Evolutionary conservation across 139 green algal genomes (phyloP), one percentile per base, ranked within the genome.

Genomic region (Chlamydomonas eustigma): DNA sequence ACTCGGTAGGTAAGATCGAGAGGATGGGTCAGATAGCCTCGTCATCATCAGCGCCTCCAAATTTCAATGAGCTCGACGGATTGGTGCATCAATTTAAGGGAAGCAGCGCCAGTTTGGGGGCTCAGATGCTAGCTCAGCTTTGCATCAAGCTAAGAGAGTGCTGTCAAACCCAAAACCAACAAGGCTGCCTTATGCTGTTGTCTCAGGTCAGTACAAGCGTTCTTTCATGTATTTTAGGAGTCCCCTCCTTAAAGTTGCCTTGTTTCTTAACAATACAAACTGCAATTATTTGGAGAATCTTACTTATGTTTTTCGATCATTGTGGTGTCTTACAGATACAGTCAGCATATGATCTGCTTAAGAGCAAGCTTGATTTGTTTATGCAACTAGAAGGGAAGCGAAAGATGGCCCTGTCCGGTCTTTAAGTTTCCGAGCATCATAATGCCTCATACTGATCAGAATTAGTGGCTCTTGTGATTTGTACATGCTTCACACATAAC

Each of bases 81-180:
- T 74, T 96, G 1, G 90, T 92, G 71, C 91, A 96, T 78, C 91
- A 96, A 86, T 94, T 96, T 79, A 96, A 96, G 51, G 92, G 92
- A 70, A 93, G 87, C 85, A 90, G 80, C 75, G 90, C 92, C 24
- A 92, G 83, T 64, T 84, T 93, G 3, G 89, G 89, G 0, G 89
- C 89, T 0, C 58, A 75, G 8, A 70, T 75, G 0, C 88, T 92
- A 2, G 80, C 91, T 3, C 63, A 84, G 37, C 78, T 87, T 24
- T 96, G 91, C 67, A 83, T 93, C 12, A 76, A 82, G 51, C 74
- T 96, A 64, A 78, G 91, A 0, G 88, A 95, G 33, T 77, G 78
- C 2, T 93, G 90, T 74, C 87, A 88, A 35, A 31, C 70, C 34
- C 51, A 73, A 4, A 73, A 90, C 35, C 30, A 28, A 5, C 68